Percentiles rank a stretch among this genome's conserved stretches.
Conservation (phyloP, 257 asterid genomes). For the Solanum arcanum region DNA sequence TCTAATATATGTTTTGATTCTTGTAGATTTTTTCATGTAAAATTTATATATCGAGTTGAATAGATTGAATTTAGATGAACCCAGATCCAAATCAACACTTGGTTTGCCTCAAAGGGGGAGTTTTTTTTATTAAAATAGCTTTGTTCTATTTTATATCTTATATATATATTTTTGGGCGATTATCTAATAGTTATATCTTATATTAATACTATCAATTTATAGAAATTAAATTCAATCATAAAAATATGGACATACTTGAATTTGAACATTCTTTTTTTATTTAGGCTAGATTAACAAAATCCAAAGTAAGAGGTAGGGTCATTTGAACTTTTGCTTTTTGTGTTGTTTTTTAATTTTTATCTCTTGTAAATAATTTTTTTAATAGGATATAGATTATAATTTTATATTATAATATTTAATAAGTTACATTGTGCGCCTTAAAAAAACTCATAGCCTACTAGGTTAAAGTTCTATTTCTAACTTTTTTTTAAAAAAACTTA, state of each 20-base stretch:
- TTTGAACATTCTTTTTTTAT: not conserved
- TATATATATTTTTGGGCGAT: not conserved
- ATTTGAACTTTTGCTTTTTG: not conserved
- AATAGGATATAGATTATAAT: not conserved
- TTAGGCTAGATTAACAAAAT: not conserved
- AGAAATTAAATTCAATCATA: not conserved
- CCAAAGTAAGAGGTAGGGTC: not conserved
- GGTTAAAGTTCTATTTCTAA: not conserved
- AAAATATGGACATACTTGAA: slow-evolving; percentile 3
- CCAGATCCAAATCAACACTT: not conserved
- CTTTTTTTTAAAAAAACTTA: not conserved
- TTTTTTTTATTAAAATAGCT: not conserved
- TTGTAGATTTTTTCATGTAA: not conserved
- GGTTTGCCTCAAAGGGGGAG: not conserved
- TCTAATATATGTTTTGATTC: not conserved
- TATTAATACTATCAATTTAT: not conserved
- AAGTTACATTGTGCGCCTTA: not conserved
- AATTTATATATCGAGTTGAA: not conserved
- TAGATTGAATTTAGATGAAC: not conserved
- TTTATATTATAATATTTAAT: not conserved
- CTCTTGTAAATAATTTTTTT: not conserved
- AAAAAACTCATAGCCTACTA: not conserved
- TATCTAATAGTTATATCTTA: too few species aligned
- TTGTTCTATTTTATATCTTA: not conserved
- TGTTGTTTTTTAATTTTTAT: not conserved